Evolutionary conservation across 305 asterid species (phyloP), one percentile per base, ranked within the genome.

Genomic region (Striga hermonthica): DNA sequence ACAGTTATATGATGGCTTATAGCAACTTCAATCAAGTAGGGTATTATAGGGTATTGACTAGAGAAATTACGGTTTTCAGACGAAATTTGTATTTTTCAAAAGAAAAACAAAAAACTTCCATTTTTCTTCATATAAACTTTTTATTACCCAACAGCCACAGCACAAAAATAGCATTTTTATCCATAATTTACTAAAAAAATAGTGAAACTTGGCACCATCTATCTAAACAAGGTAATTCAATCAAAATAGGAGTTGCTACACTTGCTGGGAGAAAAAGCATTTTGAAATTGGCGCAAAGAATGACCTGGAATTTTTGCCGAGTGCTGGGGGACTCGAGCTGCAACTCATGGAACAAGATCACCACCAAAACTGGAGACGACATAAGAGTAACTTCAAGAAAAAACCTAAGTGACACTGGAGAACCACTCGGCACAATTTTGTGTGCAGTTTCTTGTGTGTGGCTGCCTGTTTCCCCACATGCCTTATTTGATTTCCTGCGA

Each of bases 251-350:
- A 0, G 87, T 87, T 53, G 68, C 89, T 37, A 92, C 95, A 0
- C 76, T 79, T 61, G 95, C 93, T 14, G 98, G 97, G 72, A 76
- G 96, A 60, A 92, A 84, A 80, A 92, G 93, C 84, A 77, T 84
- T 9, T 60, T 92, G 36, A 81, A 81, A 39, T 34, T 92, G 79
- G 95, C 97, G 0, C 91, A 92, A 63, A 80, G 98, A 74, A 89
- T 87, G 97, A 85, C 76, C 53, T 60, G 68, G 66, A 77, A 83
- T 70, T 87, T 87, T 64, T 87, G 82, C 73, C 84, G 83, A 59
- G 86, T 89, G 4, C 38, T 87, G 3, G 93, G 93, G 16, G 84
- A 82, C 28, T 89, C 98, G 0, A 92, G 91, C 82, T 69, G 72
- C 67, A 83, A 81, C 72, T 71, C 93, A 55, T 92, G 98, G 98